Conservation (phyloP, 768 basidiomycete genomes). For the Calocera viscosa region DNA sequence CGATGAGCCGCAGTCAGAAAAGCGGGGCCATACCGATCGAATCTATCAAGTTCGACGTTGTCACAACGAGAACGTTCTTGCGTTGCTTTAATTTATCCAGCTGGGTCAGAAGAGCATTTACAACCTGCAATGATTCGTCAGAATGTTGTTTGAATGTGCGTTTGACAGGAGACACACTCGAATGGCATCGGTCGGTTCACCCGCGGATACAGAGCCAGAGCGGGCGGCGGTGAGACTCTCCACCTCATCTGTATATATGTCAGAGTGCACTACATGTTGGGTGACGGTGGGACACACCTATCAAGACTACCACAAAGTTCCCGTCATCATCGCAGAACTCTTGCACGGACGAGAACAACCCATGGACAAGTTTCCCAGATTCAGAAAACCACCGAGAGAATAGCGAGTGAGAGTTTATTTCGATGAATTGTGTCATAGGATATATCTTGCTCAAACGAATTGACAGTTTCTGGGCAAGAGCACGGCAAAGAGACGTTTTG, state of each 20-base stretch:
- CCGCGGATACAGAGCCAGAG: slow-evolving; percentile 87
- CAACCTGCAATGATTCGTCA: slow-evolving; percentile 47
- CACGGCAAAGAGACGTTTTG: slow-evolving; percentile 89
- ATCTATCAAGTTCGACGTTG: slow-evolving; percentile 88
- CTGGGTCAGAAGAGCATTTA: slow-evolving; percentile 93
- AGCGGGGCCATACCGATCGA: slow-evolving; percentile 60
- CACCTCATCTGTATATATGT: slow-evolving; percentile 64
- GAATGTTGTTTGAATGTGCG: not conserved
- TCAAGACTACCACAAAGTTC: slow-evolving; percentile 84
- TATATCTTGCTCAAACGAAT: slow-evolving; percentile 87
- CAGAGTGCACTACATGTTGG: slow-evolving; percentile 5
- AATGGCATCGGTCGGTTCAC: slow-evolving; percentile 89
- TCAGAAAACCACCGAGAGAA: slow-evolving; percentile 99
- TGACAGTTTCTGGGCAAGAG: slow-evolving; percentile 87
- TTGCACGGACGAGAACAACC: slow-evolving; percentile 74
- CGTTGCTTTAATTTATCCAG: slow-evolving; percentile 86
- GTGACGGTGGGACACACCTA: slow-evolving; percentile 40
- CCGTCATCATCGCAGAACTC: slow-evolving; percentile 88
- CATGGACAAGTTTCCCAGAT: slow-evolving; percentile 93
- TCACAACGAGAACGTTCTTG: slow-evolving; percentile 91
- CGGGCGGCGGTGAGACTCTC: slow-evolving; percentile 91
- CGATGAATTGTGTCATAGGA: slow-evolving; percentile 71
- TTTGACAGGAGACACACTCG: slow-evolving; percentile 40
- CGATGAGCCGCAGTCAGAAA: not conserved
- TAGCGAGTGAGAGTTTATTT: slow-evolving; percentile 96